Evolutionary conservation across 495 filamentous ascomycete genomes (phyloP).

Genomic region (Xylaria longipes): DNA sequence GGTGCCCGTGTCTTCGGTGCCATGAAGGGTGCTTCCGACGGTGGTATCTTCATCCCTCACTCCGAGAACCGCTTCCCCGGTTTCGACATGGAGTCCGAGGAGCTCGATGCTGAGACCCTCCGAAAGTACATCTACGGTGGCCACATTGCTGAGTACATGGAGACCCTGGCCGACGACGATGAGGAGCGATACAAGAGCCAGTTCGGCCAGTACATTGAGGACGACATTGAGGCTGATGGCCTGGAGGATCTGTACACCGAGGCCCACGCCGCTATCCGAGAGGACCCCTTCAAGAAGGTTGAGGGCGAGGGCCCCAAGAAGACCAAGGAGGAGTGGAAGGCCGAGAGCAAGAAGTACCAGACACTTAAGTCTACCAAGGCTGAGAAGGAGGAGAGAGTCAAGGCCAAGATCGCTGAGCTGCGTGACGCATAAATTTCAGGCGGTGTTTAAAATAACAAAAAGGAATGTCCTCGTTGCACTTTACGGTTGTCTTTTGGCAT

Average conservation of each 20-base stretch:
- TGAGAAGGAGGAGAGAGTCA: constrained; percentile 77
- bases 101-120: constrained; percentile 94
- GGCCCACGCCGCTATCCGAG: constrained; percentile 96
- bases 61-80: constrained; percentile 99
- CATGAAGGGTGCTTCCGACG: constrained; percentile 99
- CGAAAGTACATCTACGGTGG: constrained; percentile 99
- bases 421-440: constrained; percentile 51
- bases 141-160: constrained; percentile 99
- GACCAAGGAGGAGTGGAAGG: constrained; percentile 96
- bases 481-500: constrained; percentile 43
- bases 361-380: constrained; percentile 76
- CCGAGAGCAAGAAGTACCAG: constrained; percentile 89
- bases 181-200: constrained; percentile 99
- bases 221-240: constrained; percentile 94
- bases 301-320: constrained; percentile 82
- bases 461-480: constrained; percentile 31
- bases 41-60: constrained; percentile 96
- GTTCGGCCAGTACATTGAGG: constrained; percentile 96
- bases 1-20: constrained; percentile 98
- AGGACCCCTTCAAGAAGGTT: constrained; percentile 95
- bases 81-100: constrained; percentile 93
- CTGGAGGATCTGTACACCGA: constrained; percentile 96
- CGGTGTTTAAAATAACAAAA: constrained; percentile 35
- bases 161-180: constrained; percentile 98
- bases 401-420: constrained; percentile 85